Evolutionary conservation across 139 green algal genomes (phyloP).

Genomic region (Trebouxia sp.): DNA sequence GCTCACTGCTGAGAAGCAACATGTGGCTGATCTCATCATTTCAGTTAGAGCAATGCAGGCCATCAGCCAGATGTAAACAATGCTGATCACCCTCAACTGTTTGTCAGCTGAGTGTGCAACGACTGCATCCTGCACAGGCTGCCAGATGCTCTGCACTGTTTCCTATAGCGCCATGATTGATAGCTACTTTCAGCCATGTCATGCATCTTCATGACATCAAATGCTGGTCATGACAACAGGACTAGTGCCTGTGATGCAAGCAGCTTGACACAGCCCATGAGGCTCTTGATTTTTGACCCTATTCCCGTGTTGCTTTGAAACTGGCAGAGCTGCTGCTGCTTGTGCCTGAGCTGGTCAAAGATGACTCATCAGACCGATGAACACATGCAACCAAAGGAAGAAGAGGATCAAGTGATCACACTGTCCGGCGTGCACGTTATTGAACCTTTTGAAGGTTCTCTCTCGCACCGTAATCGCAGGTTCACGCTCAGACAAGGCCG

Average conservation of each 20-base stretch:
- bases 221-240: too few relatives aligned
- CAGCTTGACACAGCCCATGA: too few relatives aligned
- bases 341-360: not conserved
- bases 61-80: not conserved
- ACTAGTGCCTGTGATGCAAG: too few relatives aligned
- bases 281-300: too few relatives aligned
- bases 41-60: not conserved
- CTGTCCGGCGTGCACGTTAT: not conserved
- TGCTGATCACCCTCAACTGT: not conserved
- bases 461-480: not conserved
- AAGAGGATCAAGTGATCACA: not conserved
- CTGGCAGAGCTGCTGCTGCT: not conserved
- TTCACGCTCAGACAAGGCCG: too few relatives aligned
- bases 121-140: too few relatives aligned
- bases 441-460: not conserved
- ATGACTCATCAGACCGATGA: not conserved
- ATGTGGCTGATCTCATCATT: not conserved
- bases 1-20: not conserved
- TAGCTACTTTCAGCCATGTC: too few relatives aligned
- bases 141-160: too few relatives aligned
- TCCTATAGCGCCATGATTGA: too few relatives aligned
- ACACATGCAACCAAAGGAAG: conserved; percentile 12
- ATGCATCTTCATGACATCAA: too few relatives aligned
- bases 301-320: not conserved
- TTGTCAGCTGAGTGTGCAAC: too few relatives aligned